Evolutionary conservation across 805 yeast species (phyloP), one percentile per base, ranked within the genome.

Genomic region (Saturnispora besseyi): DNA sequence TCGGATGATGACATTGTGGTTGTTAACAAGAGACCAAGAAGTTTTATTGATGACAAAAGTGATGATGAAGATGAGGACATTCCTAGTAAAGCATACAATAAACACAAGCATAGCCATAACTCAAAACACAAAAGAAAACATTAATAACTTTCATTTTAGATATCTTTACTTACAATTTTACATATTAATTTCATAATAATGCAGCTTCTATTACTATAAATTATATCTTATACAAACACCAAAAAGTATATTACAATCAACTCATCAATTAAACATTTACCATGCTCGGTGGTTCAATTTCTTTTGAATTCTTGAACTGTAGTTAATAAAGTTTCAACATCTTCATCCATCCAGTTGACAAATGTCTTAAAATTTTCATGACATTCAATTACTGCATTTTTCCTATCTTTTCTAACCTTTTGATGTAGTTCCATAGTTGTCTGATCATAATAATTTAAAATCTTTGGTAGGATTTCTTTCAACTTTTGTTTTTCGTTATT

Each of bases 281-380:
- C 21, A 7, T 15, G 10, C 18, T 36, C 6, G 13, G 10, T n/a
- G 21, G 10, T 26, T 26, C 28, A 38, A 22, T 21, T 29, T n/a
- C 36, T 43, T 43, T 45, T 45, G n/a, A 38, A 46, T n/a, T 40
- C 37, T 37, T 38, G 46, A 40, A 46, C 32, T 1, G 21, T 45
- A 51, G 6, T 47, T 21, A 53, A 46, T 24, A 51, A 15, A 3
- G 10, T 33, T 31, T 49, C 51, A 6, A 49, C 48, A 36, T 56
- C 60, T 18, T 51, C 45, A 21, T 49, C 52, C 36, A 58, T 48
- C 64, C 63, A 60, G 18, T 50, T 41, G 9, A 50, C 48, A 6
- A 59, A 24, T 10, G 28, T 13, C n/a, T 29, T 29, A 21, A 59
- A 49, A 32, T 50, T 38, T 0, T 31, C 10, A 11, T 51, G 55